Evolutionary conservation across 108 stramenopile genomes (phyloP), one percentile per base, ranked within the genome.

Genomic region (Epipyxis sp.): DNA sequence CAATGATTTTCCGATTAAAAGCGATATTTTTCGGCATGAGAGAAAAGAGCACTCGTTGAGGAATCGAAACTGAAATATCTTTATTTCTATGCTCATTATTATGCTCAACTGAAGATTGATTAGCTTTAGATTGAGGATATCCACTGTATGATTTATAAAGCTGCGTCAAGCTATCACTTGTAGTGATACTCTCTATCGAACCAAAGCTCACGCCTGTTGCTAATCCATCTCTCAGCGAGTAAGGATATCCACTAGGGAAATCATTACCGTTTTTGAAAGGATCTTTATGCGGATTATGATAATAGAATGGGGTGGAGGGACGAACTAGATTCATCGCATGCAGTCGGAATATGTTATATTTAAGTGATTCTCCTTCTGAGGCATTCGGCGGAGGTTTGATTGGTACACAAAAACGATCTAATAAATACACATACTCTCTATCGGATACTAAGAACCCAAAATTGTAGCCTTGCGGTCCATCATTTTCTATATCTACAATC

Each of bases 371-470:
- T 25, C 25, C 54, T 25, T 57, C 54, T 16, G 25, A 20, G 54
- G 54, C 54, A 57, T 57, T 57, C 54, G 25, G 20, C 20, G 54
- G 54, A 57, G 16, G 54, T 25, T 16, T 57, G 54, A 25, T 25
- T 25, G 54, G 54, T 25, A 57, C 20, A 25, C 54, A 57, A 25
- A 20, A 16, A 25, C 25, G 20, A 25, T 57, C 54, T 57, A 57
- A 57, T 25, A 25, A 20, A 25, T 57, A 57, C 20, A 57, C 25
- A 25, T 57, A 57, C 20, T 57, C 54, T 25, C 25, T 57, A 25
- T 57, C 54, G 54, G 54, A 57, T 16, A 57, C 54, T 25, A 57
- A 57, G 54, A 57, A 57, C 54, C 54, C 54, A 25, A 57, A 57
- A 57, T 57, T 57, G 54, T 25, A 25, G 54, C 16, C 25, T 16